phyloP scores from a whole-genome alignment of 345 rosid genomes.

The Populus euphratica region DNA sequence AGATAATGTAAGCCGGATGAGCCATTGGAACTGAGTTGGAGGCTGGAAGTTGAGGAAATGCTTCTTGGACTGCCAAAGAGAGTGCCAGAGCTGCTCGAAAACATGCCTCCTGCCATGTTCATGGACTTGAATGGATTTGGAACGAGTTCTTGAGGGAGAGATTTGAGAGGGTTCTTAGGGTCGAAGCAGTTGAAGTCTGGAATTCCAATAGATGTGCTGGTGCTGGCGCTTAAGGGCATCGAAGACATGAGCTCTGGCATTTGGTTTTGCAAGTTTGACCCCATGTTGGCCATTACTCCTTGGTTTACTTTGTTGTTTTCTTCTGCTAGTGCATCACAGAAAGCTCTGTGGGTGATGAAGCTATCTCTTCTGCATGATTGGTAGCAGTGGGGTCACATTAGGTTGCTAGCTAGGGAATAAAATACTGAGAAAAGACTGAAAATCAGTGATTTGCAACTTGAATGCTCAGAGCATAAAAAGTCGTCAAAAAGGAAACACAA shows the following conservation, averaged over 20 bases:
- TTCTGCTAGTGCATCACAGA: constrained; percentile 69
- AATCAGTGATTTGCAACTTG: neutral
- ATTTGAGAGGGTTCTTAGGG: constrained; percentile 46
- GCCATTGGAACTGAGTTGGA: constrained; percentile 51
- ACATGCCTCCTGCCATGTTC: constrained; percentile 49
- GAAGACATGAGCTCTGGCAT: constrained; percentile 45
- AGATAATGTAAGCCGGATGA: constrained; percentile 45
- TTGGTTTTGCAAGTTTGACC: constrained; percentile 36
- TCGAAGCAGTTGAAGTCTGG: constrained; percentile 42
- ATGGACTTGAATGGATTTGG: constrained; percentile 53
- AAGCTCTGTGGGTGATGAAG: constrained; percentile 70
- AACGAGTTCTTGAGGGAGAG: constrained; percentile 48
- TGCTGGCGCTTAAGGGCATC: constrained; percentile 22
- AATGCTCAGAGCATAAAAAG: constrained; percentile 14
- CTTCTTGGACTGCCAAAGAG: constrained; percentile 44
- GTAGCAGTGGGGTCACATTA: constrained; percentile 11
- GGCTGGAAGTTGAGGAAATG: constrained; percentile 47
- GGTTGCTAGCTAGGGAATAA: neutral
- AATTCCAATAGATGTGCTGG: constrained; percentile 27
- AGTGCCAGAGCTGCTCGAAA: constrained; percentile 47
- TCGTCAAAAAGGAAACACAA: constrained; percentile 30
- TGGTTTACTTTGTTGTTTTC: constrained; percentile 73
- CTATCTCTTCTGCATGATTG: constrained; percentile 54
- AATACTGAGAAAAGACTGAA: neutral
- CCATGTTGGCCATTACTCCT: constrained; percentile 31